Evolutionary conservation across 352 stramenopile species (phyloP), one percentile per base, ranked within the genome.

Genomic region (Plasmopara muralis): DNA sequence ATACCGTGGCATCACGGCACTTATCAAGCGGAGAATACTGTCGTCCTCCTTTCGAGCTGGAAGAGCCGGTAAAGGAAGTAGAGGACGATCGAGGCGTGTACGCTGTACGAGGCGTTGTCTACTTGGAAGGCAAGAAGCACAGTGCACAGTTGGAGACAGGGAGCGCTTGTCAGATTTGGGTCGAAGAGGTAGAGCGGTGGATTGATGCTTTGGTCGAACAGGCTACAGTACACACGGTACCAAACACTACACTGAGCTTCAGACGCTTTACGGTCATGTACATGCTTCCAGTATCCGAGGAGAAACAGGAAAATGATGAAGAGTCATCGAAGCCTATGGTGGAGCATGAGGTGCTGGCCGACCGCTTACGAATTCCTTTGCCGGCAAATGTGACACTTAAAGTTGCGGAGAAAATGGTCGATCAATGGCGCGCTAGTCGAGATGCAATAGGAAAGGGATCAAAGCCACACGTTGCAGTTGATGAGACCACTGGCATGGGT

Each of bases 81-180:
- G 68, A 86, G 35, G 77, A 89, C 16, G 74, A 86, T 42, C 74
- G 71, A 13, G 83, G 83, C 20, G 71, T 93, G 18, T 93, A 93
- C 43, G 55, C 58, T 29, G 69, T 89, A 12, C 66, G 72, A 30
- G 75, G 78, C 12, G 45, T 65, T n/a, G 83, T 93, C 25, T 93
- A 88, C 45, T 58, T 93, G 28, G 83, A 92, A 59, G 83, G 80
- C 37, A 87, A 85, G 47, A 78, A 76, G 31, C 81, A 93, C 48
- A 77, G 85, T 38, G 58, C 73, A 33, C 82, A 89, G 45, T 58
- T 93, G 4, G 64, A 81, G 42, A 71, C 58, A 6, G 78, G 78
- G n/a, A 87, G 76, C 15, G 71, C 74, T 12, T 93, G 81, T 41
- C 73, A 93, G 62, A 77, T 93, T 35, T 93, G 83, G 83, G 63